phyloP scores from a whole-genome alignment of 2,329 filamentous ascomycete species.

The Alternaria sp. region DNA sequence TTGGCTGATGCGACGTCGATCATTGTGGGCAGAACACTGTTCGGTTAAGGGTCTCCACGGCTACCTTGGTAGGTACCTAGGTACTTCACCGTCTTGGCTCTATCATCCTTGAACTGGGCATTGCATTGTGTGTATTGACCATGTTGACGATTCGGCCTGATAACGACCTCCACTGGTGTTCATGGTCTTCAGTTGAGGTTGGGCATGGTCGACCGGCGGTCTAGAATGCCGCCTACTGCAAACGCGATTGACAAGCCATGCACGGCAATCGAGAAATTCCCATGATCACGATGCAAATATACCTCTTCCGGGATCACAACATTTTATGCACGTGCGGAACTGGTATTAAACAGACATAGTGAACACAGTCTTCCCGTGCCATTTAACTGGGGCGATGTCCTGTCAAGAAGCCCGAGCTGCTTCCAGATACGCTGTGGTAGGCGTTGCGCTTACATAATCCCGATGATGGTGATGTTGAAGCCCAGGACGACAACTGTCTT shows the following conservation, averaged over 20 bases:
- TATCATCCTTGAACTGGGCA: background rate
- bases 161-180: background rate
- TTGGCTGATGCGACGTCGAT: slow-evolving; percentile 1
- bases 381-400: background rate
- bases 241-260: background rate
- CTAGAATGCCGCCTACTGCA: background rate
- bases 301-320: background rate
- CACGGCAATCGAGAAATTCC: background rate
- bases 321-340: background rate
- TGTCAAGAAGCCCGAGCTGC: background rate
- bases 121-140: background rate
- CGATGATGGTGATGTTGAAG: background rate
- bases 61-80: background rate
- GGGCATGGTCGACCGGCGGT: background rate
- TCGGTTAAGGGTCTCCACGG: background rate
- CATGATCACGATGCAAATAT: background rate
- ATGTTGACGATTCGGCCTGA: background rate
- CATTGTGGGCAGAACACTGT: background rate
- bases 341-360: background rate
- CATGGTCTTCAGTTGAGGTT: background rate
- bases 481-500: slow-evolving; percentile 30
- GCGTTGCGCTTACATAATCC: slow-evolving; percentile 9
- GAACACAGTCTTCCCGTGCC: background rate
- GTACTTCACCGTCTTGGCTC: background rate
- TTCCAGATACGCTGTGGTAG: background rate